Conservation (phyloP, 176 grass and related monocot species). For the Alopecurus myosuroides region DNA sequence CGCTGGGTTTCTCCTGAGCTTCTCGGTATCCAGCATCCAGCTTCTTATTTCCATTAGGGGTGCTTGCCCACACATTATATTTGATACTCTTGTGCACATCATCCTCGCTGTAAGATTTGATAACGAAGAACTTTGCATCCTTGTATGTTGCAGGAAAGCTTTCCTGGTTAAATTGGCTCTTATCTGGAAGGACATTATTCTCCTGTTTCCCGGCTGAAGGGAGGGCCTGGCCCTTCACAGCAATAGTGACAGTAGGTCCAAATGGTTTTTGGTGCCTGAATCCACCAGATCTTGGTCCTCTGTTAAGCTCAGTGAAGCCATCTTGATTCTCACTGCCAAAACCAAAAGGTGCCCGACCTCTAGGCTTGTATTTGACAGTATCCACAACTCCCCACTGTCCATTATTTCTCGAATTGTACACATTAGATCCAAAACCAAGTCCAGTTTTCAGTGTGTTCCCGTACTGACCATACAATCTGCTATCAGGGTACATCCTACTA, state of each 20-base stretch:
- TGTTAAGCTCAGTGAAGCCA: slow-evolving; percentile 84
- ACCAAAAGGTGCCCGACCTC: slow-evolving; percentile 52
- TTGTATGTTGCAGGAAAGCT: slow-evolving; percentile 61
- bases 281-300: slow-evolving; percentile 78
- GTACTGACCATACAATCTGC: slow-evolving; percentile 58
- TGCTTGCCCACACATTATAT: slow-evolving; percentile 93
- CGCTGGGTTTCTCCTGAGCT: slow-evolving; percentile 65
- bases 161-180: slow-evolving; percentile 63
- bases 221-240: slow-evolving; percentile 59
- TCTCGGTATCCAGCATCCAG: slow-evolving; percentile 79
- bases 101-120: slow-evolving; percentile 96
- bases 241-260: slow-evolving; percentile 64
- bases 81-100: slow-evolving; percentile 98
- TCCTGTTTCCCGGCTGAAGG: slow-evolving; percentile 50
- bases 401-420: slow-evolving; percentile 71
- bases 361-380: slow-evolving; percentile 68
- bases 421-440: slow-evolving; percentile 72
- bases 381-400: slow-evolving; percentile 50
- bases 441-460: slow-evolving; percentile 49
- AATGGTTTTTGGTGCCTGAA: slow-evolving; percentile 66
- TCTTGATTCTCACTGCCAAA: slow-evolving; percentile 76
- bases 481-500: slow-evolving; percentile 70
- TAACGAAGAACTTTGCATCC: slow-evolving; percentile 89
- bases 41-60: slow-evolving; percentile 98
- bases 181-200: slow-evolving; percentile 42